phyloP scores from a whole-genome alignment of 495 filamentous ascomycete genomes.

The Thermothielavioides terrestris region DNA sequence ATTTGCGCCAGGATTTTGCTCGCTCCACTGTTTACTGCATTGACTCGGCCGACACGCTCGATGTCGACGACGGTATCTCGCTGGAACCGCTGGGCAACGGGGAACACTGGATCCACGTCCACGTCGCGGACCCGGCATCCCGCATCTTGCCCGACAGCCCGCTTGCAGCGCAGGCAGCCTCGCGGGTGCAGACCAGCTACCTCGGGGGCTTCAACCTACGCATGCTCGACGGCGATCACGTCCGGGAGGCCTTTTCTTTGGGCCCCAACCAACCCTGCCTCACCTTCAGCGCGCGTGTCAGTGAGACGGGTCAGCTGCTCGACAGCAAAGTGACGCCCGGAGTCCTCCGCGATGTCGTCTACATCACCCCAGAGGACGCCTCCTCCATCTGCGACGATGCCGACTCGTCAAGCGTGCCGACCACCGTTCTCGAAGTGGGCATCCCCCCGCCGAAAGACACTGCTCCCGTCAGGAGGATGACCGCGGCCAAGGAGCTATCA shows the following conservation, averaged over 20 bases:
- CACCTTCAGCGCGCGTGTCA: conserved; percentile 72
- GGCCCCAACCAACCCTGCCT: conserved; percentile 56
- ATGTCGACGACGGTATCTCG: conserved; percentile 88
- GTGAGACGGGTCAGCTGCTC: conserved; percentile 53
- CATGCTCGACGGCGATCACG: conserved; percentile 60
- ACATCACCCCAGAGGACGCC: conserved; percentile 56
- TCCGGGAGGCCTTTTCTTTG: conserved; percentile 60
- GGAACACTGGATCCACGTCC: conserved; percentile 78
- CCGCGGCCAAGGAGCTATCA: conserved; percentile 24
- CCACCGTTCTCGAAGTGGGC: conserved; percentile 27
- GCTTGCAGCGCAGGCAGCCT: conserved; percentile 56
- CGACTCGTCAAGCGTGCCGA: not conserved
- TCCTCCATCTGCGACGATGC: conserved; percentile 39
- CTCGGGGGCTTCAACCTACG: conserved; percentile 59
- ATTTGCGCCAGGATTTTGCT: conserved; percentile 62
- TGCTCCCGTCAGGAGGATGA: conserved; percentile 26
- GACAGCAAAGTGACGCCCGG: conserved; percentile 67
- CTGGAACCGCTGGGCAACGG: conserved; percentile 53
- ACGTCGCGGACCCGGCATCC: conserved; percentile 92
- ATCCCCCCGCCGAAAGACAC: conserved; percentile 13
- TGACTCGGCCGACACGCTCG: conserved; percentile 58
- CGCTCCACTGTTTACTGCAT: conserved; percentile 72
- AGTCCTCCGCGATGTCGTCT: conserved; percentile 60
- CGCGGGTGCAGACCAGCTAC: conserved; percentile 60
- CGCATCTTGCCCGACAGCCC: conserved; percentile 52